Base-by-base conservation (phyloP, 331 rosid species). In the Stylosanthes scabra region DNA sequence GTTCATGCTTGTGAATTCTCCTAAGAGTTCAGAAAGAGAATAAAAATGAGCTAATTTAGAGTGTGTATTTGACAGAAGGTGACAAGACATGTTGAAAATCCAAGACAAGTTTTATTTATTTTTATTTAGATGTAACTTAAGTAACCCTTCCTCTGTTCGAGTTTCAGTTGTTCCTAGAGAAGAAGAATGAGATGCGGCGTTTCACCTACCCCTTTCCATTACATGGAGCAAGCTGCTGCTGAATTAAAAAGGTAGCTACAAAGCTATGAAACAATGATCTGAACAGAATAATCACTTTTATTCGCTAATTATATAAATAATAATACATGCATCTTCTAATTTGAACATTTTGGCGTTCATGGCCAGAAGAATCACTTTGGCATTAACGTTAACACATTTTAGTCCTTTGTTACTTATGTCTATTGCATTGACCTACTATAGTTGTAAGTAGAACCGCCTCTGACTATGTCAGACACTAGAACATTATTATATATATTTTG, bases 1-100 rank as follows among this genome's bases (percentile, higher is more conserved):
- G 37, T 70, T 9, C 29, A 58, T 58, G 42, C 37, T 13, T 15
- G 34, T 58, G 76, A 28, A 37, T 46, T 58, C 67, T 71, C 34
- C 67, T 13, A 62, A 42, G 11, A 46, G 51, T 46, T 46, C 4
- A 46, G 51, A 8, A 46, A 11, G 12, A 4, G 51, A 46, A 46
- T 46, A 46, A 46, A 46, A 46, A 46, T 2, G 51, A 46, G 1
- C 51, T 9, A 46, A n/a, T n/a, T n/a, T 51, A 5, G n/a, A n/a
- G 57, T n/a, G 57, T 6, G 27, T 51, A 7, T 14, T 51, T 51
- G 57, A n/a, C 25, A 51, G 25, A 14, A n/a, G 54, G 57, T n/a
- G 57, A 51, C 57, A 51, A n/a, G 16, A 3, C 2, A 6, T 51
- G 25, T 15, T 51, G 11, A 51, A 51, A n/a, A 51, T 51, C 27